Evolutionary conservation across 2,329 filamentous ascomycete genomes (phyloP), one percentile per base, ranked within the genome.

Genomic region (Podosphaera xanthii): DNA sequence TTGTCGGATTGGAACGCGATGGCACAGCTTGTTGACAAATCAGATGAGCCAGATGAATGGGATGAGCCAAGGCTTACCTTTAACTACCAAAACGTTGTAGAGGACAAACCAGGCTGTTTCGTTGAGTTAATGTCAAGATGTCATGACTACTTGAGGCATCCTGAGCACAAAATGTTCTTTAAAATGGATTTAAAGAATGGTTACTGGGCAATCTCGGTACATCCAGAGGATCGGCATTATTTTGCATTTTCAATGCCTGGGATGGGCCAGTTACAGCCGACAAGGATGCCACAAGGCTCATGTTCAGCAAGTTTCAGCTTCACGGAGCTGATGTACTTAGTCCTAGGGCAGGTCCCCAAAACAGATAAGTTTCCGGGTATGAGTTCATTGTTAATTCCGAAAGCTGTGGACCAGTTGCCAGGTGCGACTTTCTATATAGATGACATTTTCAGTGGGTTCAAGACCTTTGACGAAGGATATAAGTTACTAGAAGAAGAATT

Each of bases 21-120:
- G 34, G 53, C 53, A 10, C 34, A 40, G 30, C 53, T 56, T 4
- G 53, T 38, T 12, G 34, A 56, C 22, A 56, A 56, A 31, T 56
- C 53, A 12, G 53, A 56, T 14, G 35, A 56, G 34, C 14, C 53
- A n/a, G 34, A 22, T 22, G 30, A 56, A 22, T 56, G 14, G 34
- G 53, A 56, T 56, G 53, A 56, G 53, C 36, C 34, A 42, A 34
- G 58, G n/a, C 9, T 59, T 3, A 54, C 44, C 2, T 59, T 59
- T 42, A 57, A 60, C 42, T 60, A 60, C 42, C 33, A 38, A n/a
- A 57, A 57, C 6, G 1, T 60, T 14, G 34, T 31, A 10, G 56
- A 60, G 30, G 48, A 58, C 12, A 35, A 54, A 36, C 8, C 31
- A 54, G 30, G 53, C 3, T 55, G 53, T 55, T 55, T 40, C 31